A percentile compares a stretch with the other conserved stretches of the same genome.
These are phyloP conservation scores for Tothia fuscella DNA, from an alignment of 2,329 filamentous ascomycete genomes.

Conservation along the genomic window DNA sequence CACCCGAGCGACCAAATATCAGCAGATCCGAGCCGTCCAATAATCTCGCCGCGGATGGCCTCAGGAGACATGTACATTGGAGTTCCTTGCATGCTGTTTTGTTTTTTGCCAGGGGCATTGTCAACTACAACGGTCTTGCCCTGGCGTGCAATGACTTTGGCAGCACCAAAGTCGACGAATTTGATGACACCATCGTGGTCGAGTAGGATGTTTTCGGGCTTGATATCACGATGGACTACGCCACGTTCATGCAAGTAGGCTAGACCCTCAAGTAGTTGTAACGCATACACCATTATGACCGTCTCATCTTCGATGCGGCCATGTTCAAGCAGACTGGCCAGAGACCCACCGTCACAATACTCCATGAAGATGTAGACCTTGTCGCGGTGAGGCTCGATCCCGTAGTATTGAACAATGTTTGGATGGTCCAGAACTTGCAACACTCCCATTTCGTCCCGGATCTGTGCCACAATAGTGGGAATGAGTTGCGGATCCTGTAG, in stretches of 20 bases:
- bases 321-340: conserved; percentile 82
- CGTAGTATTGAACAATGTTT: conserved; percentile 95
- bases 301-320: conserved; percentile 96
- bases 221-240: conserved; percentile 95
- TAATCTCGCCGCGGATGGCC: conserved; percentile 77
- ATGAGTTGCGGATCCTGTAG: conserved; percentile 94
- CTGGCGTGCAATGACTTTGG: conserved; percentile 90
- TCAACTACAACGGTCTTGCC: conserved; percentile 71
- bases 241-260: conserved; percentile 84
- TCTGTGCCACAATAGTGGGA: conserved; percentile 84
- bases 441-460: conserved; percentile 94
- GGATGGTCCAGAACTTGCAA: conserved; percentile 92
- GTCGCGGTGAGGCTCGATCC: conserved; percentile 95
- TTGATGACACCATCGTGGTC: conserved; percentile 98
- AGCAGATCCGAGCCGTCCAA: conserved; percentile 69
- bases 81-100: conserved; percentile 81
- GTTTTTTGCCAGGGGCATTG: conserved; percentile 40
- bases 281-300: conserved; percentile 89
- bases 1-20: conserved; percentile 96
- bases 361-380: conserved; percentile 99
- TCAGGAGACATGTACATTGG: conserved; percentile 99
- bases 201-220: conserved; percentile 92
- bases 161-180: conserved; percentile 95
- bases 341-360: conserved; percentile 89
- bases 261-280: conserved; percentile 87